Conservation (phyloP, 306 rosid species). For the Lathyrus aphaca region DNA sequence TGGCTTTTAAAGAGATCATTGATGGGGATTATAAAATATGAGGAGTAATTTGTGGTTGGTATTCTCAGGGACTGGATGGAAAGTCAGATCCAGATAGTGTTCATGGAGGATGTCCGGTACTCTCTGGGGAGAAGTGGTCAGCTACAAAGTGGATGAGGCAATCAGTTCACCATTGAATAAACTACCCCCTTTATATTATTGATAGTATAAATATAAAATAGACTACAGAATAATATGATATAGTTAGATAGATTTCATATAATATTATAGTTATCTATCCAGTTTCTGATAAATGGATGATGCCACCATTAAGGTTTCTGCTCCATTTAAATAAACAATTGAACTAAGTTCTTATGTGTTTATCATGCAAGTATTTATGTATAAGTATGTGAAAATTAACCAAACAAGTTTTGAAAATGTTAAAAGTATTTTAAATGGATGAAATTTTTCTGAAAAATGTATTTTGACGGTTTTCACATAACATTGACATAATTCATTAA, state of each 20-base stretch:
- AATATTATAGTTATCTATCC: background rate
- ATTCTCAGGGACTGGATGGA: slow-evolving; percentile 56
- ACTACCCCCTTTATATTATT: slow-evolving; percentile 27
- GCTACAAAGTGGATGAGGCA: slow-evolving; percentile 66
- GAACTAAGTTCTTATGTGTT: background rate
- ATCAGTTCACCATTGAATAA: slow-evolving; percentile 33
- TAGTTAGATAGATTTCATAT: slow-evolving; percentile 2
- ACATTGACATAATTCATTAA: too few species aligned
- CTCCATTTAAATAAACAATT: background rate
- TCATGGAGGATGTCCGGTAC: slow-evolving; percentile 58
- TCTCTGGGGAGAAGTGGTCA: slow-evolving; percentile 61
- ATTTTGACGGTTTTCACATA: too few species aligned
- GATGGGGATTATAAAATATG: slow-evolving; percentile 21
- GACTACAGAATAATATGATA: slow-evolving; percentile 6
- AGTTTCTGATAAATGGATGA: background rate
- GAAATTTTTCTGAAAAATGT: too few species aligned
- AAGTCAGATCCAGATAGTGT: slow-evolving; percentile 53
- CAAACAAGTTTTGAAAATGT: slow-evolving; percentile 25
- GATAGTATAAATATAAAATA: slow-evolving; percentile 20
- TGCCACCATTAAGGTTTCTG: background rate
- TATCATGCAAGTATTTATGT: background rate
- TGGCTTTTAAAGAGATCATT: slow-evolving; percentile 24
- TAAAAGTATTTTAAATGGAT: too few species aligned
- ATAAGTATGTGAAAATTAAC: background rate
- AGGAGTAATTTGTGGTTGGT: slow-evolving; percentile 25